phyloP scores from a whole-genome alignment of 2,329 filamentous ascomycete genomes.

The Sclerotinia spermophila region DNA sequence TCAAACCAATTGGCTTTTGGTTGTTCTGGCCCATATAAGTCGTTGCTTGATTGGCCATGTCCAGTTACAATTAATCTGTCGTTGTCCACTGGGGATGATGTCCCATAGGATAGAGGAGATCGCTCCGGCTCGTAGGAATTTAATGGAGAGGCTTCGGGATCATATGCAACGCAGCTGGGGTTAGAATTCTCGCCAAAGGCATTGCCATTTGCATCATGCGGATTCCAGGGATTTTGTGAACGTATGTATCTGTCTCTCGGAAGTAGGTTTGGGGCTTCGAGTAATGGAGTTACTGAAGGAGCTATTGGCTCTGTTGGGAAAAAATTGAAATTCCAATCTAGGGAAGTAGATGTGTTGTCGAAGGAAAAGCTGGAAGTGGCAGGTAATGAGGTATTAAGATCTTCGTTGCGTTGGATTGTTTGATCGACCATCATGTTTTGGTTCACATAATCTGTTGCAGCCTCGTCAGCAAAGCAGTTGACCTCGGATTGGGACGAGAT shows the following conservation, averaged over 20 bases:
- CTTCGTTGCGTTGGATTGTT: slow-evolving; percentile 11
- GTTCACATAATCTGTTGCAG: slow-evolving; percentile 9
- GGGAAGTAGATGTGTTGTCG: neutral
- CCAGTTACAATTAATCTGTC: neutral
- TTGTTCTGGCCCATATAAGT: slow-evolving; percentile 31
- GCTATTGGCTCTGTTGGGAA: neutral
- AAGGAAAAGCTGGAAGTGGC: slow-evolving; percentile 6
- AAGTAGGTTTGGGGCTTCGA: slow-evolving; percentile 16
- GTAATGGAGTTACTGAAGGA: neutral
- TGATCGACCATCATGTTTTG: slow-evolving; percentile 12
- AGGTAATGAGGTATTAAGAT: slow-evolving; percentile 8
- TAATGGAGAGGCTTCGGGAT: slow-evolving; percentile 62
- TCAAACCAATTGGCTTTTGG: slow-evolving; percentile 26
- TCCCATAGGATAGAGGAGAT: slow-evolving; percentile 61
- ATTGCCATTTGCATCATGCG: slow-evolving; percentile 24
- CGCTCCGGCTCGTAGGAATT: slow-evolving; percentile 60
- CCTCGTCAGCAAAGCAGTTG: slow-evolving; percentile 11
- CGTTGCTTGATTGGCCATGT: slow-evolving; percentile 6
- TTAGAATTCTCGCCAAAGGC: slow-evolving; percentile 21
- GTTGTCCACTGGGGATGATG: neutral
- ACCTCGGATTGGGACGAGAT: neutral
- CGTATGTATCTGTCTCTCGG: slow-evolving; percentile 7
- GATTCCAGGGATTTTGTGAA: slow-evolving; percentile 28
- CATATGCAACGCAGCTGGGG: slow-evolving; percentile 42
- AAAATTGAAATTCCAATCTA: neutral